Conservation (phyloP, 2,329 filamentous ascomycete species). For the Aspergillus felis region DNA sequence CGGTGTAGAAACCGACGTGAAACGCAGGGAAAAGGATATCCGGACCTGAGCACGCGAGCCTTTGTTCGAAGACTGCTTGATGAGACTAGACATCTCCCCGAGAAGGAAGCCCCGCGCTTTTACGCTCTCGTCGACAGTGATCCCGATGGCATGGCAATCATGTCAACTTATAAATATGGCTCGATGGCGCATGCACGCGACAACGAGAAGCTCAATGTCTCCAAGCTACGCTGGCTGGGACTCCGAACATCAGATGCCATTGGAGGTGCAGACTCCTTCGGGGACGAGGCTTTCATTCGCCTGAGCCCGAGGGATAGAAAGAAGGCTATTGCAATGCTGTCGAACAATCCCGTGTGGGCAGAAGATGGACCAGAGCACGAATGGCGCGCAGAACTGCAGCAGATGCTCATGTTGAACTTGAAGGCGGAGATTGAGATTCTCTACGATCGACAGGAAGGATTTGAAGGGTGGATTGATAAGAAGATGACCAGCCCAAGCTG, state of each 20-base stretch:
- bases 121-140: constrained; percentile 58
- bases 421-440: constrained; percentile 61
- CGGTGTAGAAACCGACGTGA: not conserved
- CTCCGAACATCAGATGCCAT: constrained; percentile 42
- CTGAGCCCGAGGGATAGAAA: constrained; percentile 53
- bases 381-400: constrained; percentile 53
- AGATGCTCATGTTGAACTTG: constrained; percentile 58
- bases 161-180: constrained; percentile 61
- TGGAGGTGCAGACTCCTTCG: constrained; percentile 20
- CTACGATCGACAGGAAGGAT: constrained; percentile 39
- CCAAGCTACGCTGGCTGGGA: constrained; percentile 56
- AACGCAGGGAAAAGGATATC: constrained; percentile 59
- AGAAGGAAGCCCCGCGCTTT: constrained; percentile 37
- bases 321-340: constrained; percentile 54
- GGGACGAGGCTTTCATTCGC: constrained; percentile 36
- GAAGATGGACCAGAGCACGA: constrained; percentile 42
- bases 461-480: constrained; percentile 43
- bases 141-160: constrained; percentile 60
- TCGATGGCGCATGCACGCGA: constrained; percentile 55
- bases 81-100: constrained; percentile 21
- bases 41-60: constrained; percentile 55
- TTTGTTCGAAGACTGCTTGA: constrained; percentile 48
- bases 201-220: constrained; percentile 43
- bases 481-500: constrained; percentile 21
- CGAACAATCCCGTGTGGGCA: constrained; percentile 38